Evolutionary conservation across 345 rosid species (phyloP).

Genomic region (Eucalyptus regnans): DNA sequence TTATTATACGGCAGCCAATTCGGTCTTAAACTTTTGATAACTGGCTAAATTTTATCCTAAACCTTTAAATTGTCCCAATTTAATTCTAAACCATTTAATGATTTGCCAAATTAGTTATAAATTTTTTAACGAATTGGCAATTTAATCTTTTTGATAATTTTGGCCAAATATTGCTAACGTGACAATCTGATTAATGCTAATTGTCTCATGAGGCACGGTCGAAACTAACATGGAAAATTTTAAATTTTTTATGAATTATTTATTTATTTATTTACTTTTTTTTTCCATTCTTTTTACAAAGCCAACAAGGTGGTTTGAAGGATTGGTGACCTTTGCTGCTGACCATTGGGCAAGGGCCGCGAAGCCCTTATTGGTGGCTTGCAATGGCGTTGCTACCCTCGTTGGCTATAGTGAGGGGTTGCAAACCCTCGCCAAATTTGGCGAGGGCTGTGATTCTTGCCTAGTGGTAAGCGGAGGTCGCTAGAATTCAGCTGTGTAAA

Average conservation of each 20-base stretch:
- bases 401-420: background rate
- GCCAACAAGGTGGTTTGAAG: background rate
- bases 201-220: rapidly evolving
- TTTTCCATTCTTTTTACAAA: rapidly evolving
- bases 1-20: rapidly evolving
- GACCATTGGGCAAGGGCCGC: rapidly evolving
- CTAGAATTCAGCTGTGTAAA: rapidly evolving
- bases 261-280: too few species aligned
- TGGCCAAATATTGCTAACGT: rapidly evolving
- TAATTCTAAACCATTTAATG: too few species aligned
- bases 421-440: background rate
- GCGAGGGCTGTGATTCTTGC: rapidly evolving
- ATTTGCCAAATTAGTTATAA: too few species aligned
- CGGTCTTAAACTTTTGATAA: rapidly evolving
- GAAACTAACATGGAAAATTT: rapidly evolving
- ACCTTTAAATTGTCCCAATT: background rate
- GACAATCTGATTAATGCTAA: rapidly evolving
- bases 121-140: rapidly evolving
- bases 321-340: rapidly evolving
- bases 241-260: background rate
- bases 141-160: too few species aligned
- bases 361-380: background rate
- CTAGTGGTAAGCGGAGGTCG: rapidly evolving
- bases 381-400: background rate
- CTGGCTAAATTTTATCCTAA: background rate